Conservation (phyloP, 1,284 basidiomycete species). For the Papiliotrema nemorosa region DNA sequence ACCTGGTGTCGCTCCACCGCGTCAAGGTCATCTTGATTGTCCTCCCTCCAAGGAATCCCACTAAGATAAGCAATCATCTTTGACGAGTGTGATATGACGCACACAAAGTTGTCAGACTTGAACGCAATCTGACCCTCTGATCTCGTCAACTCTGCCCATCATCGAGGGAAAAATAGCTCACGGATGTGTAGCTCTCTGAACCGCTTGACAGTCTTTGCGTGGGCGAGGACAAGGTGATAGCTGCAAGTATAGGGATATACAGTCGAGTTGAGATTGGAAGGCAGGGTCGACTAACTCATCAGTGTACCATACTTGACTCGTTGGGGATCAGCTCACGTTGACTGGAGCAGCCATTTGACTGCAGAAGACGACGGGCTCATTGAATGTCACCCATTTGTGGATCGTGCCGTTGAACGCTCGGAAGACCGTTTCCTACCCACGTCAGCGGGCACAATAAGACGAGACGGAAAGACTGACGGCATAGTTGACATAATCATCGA, state of each 20-base stretch:
- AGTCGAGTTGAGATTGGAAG: conserved; percentile 6
- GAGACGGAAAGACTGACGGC: not conserved
- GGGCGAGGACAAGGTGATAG: conserved; percentile 13
- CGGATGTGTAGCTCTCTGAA: conserved; percentile 19
- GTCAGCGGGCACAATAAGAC: not conserved
- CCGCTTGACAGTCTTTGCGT: conserved; percentile 16
- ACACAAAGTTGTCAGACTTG: conserved; percentile 18
- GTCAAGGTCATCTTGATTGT: conserved; percentile 7
- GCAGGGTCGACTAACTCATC: conserved; percentile 8
- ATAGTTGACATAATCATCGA: conserved; percentile 20
- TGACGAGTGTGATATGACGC: not conserved
- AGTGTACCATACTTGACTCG: not conserved
- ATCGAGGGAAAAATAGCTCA: no score
- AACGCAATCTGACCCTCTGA: conserved; percentile 17
- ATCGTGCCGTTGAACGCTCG: conserved; percentile 12
- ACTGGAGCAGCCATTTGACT: conserved; percentile 10
- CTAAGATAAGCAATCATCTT: not conserved
- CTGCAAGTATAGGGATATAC: conserved; percentile 16
- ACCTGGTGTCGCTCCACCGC: conserved; percentile 13
- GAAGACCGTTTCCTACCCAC: conserved; percentile 12
- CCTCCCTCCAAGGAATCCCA: conserved; percentile 12
- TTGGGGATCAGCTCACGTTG: conserved; percentile 6
- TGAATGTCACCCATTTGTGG: conserved; percentile 19
- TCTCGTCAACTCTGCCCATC: not conserved
- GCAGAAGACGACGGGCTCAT: conserved; percentile 21